Percentiles rank a stretch among this genome's conserved stretches.
Conservation (phyloP, 176 grass and related monocot genomes). For the Bonia amplexicaulis region DNA sequence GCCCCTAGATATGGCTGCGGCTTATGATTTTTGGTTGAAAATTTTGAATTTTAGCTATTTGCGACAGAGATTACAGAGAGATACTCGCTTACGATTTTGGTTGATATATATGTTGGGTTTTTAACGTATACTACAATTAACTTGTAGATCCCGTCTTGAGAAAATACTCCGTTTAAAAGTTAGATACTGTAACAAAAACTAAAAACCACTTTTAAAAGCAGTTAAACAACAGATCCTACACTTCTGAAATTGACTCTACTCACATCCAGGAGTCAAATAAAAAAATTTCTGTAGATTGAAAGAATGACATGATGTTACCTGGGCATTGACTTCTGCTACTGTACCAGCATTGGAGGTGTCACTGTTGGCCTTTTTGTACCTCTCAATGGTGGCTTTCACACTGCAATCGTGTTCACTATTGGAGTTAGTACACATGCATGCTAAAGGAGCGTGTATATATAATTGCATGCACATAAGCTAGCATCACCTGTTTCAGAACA, state of each 20-base stretch:
- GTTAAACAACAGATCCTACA: no score
- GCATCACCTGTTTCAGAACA: not conserved
- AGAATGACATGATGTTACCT: conserved; percentile 61
- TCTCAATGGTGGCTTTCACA: conserved; percentile 90
- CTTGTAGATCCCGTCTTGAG: no score
- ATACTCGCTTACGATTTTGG: no score
- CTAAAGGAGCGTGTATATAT: not conserved
- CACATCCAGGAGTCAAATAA: conserved; percentile 1
- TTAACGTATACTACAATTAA: no score
- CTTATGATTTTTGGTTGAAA: no score
- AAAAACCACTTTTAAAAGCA: no score
- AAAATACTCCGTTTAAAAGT: no score
- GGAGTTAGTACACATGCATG: not conserved
- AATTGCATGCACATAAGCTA: not conserved
- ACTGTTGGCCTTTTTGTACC: conserved; percentile 86
- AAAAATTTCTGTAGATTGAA: conserved; percentile 17
- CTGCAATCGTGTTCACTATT: conserved; percentile 36
- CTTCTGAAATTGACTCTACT: not conserved
- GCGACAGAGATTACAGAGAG: no score
- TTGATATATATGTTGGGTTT: no score
- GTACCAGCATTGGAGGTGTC: conserved; percentile 61
- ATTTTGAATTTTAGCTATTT: no score
- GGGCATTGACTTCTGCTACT: conserved; percentile 70
- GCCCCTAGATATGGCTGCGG: no score
- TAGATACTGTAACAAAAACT: no score